Base-by-base conservation (phyloP, 2,329 filamentous ascomycete genomes). In the Pseudogymnoascus destructans region DNA sequence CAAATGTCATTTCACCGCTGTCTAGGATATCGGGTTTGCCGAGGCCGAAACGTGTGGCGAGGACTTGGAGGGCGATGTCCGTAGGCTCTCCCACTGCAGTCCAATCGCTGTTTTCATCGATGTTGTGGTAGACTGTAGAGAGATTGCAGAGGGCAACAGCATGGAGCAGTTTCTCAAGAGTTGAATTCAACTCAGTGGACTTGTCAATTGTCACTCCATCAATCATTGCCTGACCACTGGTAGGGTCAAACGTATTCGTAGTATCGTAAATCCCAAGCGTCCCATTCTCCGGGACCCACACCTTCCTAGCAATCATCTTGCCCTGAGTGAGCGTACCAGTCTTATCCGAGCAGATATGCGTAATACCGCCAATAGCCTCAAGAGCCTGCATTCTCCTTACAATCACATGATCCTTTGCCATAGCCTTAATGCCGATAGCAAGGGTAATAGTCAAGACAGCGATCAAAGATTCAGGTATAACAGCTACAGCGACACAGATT, bases 51-150 rank as follows among this genome's bases (percentile, higher is more conserved):
- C 85, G 80, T 72, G 84, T 82, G 52, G 85, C 84, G 61, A 89
- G 84, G 8, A 88, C 84, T 62, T 86, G 83, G 13, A 89, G 79
- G 9, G 86, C 85, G 60, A 89, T 86, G 64, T 89, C 85, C 3
- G 86, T 89, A 3, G 84, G 82, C 63, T 86, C 82, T 55, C 83
- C 84, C 40, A 82, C 72, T 17, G 81, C 81, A 40, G 74, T 76
- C 81, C 82, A 86, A 61, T 59, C 13, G 61, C 58, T 30, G 62
- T 62, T 27, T 63, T 61, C 58, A 35, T 57, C 59, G 57, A 59
- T 15, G 59, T 60, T 54, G 58, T 61, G 66, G 54, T 71, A 71
- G 5, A 77, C 72, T 11, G 67, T 68, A 1, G 74, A 72, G 32
- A 76, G 80, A 68, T 86, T 86, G 71, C 82, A 85, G 4, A 86